Percentiles rank a stretch among this genome's conserved stretches.
Evolutionary conservation across 805 yeast species (phyloP).

Genomic region (Yarrowia bubula): DNA sequence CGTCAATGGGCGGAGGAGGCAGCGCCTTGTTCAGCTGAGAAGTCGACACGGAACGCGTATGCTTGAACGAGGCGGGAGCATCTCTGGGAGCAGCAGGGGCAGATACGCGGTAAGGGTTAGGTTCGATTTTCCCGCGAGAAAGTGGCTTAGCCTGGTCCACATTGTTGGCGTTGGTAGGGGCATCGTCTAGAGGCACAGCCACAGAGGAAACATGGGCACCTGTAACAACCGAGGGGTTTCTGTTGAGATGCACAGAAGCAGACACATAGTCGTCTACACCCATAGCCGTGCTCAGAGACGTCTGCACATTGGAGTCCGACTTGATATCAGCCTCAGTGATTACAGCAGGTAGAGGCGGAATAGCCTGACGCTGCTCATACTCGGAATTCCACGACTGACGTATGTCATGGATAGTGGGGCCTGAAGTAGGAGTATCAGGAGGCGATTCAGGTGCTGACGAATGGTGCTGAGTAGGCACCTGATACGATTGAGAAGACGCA

Average conservation of each 20-base stretch:
- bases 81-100: background rate
- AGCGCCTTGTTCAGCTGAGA: slow-evolving; percentile 13
- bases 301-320: slow-evolving; percentile 1
- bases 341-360: slow-evolving; percentile 9
- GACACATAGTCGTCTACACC: slow-evolving; percentile 10
- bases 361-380: background rate
- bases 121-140: background rate
- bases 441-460: background rate
- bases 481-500: background rate
- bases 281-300: slow-evolving; percentile 6
- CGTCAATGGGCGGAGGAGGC: slow-evolving; percentile 8
- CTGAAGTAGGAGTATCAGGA: slow-evolving; percentile 8
- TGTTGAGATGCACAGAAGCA: slow-evolving; percentile 14
- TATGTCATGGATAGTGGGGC: slow-evolving; percentile 1
- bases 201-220: slow-evolving; percentile 33
- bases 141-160: slow-evolving; percentile 1
- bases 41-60: background rate
- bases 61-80: background rate
- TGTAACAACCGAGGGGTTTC: slow-evolving; percentile 32
- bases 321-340: slow-evolving; percentile 4
- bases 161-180: background rate
- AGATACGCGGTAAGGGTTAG: background rate
- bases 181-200: slow-evolving; percentile 5
- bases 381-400: background rate
- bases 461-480: background rate